Conservation (phyloP, 306 rosid species). For the Carpinus viminea region DNA sequence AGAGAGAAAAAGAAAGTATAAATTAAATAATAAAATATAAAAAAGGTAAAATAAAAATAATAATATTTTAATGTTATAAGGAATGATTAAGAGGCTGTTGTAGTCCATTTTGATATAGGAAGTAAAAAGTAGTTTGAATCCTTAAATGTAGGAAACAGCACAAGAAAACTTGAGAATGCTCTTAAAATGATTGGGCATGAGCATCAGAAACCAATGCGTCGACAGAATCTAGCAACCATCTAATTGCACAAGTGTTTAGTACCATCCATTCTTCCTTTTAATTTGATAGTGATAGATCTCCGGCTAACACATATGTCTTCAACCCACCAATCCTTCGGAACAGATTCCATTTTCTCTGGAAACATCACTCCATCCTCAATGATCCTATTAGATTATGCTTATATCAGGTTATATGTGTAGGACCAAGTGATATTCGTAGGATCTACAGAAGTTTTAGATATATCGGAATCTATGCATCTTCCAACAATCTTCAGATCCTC, state of each 20-base stretch:
- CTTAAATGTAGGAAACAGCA: too few species aligned
- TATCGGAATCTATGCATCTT: slow-evolving; percentile 93
- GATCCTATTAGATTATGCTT: slow-evolving; percentile 57
- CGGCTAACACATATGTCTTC: slow-evolving; percentile 95
- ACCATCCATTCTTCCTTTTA: slow-evolving; percentile 97
- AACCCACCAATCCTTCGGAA: slow-evolving; percentile 98
- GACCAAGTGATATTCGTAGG: slow-evolving; percentile 88
- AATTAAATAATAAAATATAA: too few species aligned
- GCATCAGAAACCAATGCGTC: slow-evolving; percentile 79
- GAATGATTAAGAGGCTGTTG: too few species aligned
- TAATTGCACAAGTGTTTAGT: slow-evolving; percentile 64
- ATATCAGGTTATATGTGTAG: slow-evolving; percentile 75
- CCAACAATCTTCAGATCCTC: slow-evolving; percentile 82
- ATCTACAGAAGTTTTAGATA: slow-evolving; percentile 87
- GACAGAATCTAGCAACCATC: slow-evolving; percentile 93
- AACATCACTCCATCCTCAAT: slow-evolving; percentile 52
- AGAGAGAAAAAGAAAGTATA: too few species aligned
- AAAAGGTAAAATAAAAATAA: too few species aligned
- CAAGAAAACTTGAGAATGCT: too few species aligned
- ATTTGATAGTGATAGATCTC: slow-evolving; percentile 86
- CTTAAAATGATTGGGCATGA: too few species aligned
- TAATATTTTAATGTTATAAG: too few species aligned
- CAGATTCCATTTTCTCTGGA: slow-evolving; percentile 54
- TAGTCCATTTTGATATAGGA: too few species aligned
- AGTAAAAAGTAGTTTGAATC: too few species aligned